Evolutionary conservation across 441 rosid species (phyloP).

Genomic region (Capsella rubella): DNA sequence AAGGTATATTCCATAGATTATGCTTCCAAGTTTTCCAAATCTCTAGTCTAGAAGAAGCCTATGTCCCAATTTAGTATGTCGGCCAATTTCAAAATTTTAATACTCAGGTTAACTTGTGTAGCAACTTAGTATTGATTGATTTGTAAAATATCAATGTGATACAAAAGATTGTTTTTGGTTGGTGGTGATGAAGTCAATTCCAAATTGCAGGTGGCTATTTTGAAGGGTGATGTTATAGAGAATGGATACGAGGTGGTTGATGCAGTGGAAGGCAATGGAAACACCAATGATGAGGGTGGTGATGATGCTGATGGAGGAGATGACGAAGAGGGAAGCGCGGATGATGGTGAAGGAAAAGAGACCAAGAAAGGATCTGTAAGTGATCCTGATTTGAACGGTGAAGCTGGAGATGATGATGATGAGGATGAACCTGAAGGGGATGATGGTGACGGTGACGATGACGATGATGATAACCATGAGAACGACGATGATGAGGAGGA

Average conservation of each 20-base stretch:
- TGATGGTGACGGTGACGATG: slow-evolving; percentile 42
- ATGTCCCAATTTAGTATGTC: slow-evolving; percentile 33
- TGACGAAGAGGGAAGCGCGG: slow-evolving; percentile 54
- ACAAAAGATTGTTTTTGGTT: background rate
- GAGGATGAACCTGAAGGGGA: slow-evolving; percentile 51
- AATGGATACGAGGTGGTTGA: slow-evolving; percentile 45
- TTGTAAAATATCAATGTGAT: background rate
- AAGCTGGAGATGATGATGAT: slow-evolving; percentile 51
- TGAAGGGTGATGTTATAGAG: slow-evolving; percentile 43
- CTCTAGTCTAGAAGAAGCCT: slow-evolving; percentile 9
- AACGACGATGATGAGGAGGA: slow-evolving; percentile 41
- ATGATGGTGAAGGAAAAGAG: slow-evolving; percentile 64
- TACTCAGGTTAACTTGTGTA: slow-evolving; percentile 12
- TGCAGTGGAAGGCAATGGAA: slow-evolving; percentile 61
- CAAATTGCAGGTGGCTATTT: slow-evolving; percentile 32
- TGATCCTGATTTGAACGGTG: slow-evolving; percentile 57
- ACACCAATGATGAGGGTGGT: slow-evolving; percentile 40
- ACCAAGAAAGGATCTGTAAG: slow-evolving; percentile 55
- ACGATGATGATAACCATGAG: slow-evolving; percentile 40
- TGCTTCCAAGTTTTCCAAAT: slow-evolving; percentile 16
- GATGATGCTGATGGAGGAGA: slow-evolving; percentile 48
- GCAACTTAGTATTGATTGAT: background rate
- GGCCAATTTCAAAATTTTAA: slow-evolving; percentile 42
- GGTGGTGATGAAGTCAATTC: background rate
- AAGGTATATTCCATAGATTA: slow-evolving; percentile 38